A percentile compares a stretch with the other conserved stretches of the same genome.
Conservation (phyloP, 1,284 basidiomycete genomes). For the Fomitopsis schrenkii region DNA sequence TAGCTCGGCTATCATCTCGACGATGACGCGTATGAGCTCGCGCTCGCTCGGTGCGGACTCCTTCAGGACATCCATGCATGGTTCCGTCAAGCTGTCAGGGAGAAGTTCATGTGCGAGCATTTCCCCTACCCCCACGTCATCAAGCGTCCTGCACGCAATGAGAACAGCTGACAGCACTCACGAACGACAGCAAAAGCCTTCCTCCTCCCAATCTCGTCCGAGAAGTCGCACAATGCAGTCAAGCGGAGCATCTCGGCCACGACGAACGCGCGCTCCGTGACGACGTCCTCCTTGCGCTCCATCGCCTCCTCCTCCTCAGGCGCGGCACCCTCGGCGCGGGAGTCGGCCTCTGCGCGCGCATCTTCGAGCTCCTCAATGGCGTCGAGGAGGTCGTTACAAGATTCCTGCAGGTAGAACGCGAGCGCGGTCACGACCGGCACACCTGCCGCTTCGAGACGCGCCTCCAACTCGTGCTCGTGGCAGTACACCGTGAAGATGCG, state of each 20-base stretch:
- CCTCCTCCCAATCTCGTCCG: constrained; percentile 87
- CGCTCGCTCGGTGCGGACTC: constrained; percentile 79
- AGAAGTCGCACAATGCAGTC: constrained; percentile 61
- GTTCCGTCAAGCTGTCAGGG: constrained; percentile 73
- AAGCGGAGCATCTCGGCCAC: constrained; percentile 11
- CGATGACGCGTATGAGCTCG: constrained; percentile 87
- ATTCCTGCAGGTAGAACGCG: constrained; percentile 78
- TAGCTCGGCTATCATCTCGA: constrained; percentile 87
- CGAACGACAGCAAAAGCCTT: constrained; percentile 86
- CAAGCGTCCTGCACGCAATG: background rate
- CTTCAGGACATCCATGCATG: constrained; percentile 81
- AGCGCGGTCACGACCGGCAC: constrained; percentile 87
- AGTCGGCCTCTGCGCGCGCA: constrained; percentile 22
- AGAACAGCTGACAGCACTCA: constrained; percentile 34
- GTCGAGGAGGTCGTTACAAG: constrained; percentile 66
- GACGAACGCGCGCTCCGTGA: constrained; percentile 10
- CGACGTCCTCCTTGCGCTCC: constrained; percentile 28
- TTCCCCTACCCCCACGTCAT: constrained; percentile 45
- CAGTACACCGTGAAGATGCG: constrained; percentile 78
- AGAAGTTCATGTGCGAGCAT: constrained; percentile 84
- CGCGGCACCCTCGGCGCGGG: constrained; percentile 10
- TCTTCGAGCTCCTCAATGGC: constrained; percentile 31
- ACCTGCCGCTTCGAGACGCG: constrained; percentile 60
- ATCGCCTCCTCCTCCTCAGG: constrained; percentile 34
- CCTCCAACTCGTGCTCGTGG: constrained; percentile 49